A percentile compares a stretch with the other conserved stretches of the same genome.
Conservation (phyloP, 305 asterid genomes). For the Plantago rigida region DNA sequence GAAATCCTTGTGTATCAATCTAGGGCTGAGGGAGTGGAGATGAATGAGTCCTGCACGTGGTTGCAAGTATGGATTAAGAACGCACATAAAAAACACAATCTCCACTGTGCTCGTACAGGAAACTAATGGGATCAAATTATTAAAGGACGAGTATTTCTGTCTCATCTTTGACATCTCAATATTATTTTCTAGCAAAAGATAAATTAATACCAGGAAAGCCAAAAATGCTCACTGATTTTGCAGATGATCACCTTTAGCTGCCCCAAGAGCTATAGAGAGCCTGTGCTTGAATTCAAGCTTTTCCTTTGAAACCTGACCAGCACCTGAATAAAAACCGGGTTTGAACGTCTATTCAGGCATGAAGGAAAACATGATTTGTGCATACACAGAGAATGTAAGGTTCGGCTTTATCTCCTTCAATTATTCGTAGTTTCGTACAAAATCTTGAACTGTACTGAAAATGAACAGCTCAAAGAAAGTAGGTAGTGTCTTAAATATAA, state of each 20-base stretch:
- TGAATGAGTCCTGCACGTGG: slow-evolving; percentile 58
- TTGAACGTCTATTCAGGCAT: not conserved
- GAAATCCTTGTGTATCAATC: slow-evolving; percentile 81
- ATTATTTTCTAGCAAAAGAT: slow-evolving; percentile 33
- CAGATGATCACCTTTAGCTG: slow-evolving; percentile 98
- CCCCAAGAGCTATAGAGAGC: slow-evolving; percentile 89
- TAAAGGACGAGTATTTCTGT: not conserved
- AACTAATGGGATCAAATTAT: not conserved
- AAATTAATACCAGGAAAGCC: slow-evolving; percentile 69
- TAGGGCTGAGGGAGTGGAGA: slow-evolving; percentile 79
- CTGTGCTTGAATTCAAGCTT: slow-evolving; percentile 93
- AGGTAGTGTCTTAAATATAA: too few species aligned
- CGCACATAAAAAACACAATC: slow-evolving; percentile 17
- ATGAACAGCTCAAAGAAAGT: too few species aligned
- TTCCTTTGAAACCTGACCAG: slow-evolving; percentile 68
- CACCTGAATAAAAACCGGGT: slow-evolving; percentile 36
- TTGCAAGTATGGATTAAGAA: slow-evolving; percentile 24
- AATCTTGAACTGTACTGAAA: too few species aligned
- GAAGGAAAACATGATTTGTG: not conserved
- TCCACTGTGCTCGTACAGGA: slow-evolving; percentile 6
- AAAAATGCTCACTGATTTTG: slow-evolving; percentile 92
- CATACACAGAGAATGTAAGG: not conserved
- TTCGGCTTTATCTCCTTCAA: too few species aligned
- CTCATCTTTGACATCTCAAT: slow-evolving; percentile 27
- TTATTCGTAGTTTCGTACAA: too few species aligned